These are phyloP conservation scores for Ceratobasidium sp. DNA, from an alignment of 1,284 basidiomycete genomes.

Conservation along the genomic window DNA sequence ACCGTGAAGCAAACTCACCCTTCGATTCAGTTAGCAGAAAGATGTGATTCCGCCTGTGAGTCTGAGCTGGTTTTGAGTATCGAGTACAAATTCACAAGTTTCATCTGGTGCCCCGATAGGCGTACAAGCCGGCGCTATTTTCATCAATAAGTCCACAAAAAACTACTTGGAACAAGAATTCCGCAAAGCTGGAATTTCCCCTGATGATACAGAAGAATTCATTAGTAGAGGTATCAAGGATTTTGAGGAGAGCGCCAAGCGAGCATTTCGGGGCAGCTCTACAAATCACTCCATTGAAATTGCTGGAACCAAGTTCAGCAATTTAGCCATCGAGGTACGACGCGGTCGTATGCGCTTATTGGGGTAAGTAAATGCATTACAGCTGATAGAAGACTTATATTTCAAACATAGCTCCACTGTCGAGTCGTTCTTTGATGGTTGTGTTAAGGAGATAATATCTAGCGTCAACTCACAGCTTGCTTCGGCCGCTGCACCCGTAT, in stretches of 20 bases:
- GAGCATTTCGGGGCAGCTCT: not conserved
- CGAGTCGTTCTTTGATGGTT: slow-evolving; percentile 17
- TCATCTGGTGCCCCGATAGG: too few relatives aligned
- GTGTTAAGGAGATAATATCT: not conserved
- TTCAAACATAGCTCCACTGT: not conserved
- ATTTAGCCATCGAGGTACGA: not conserved
- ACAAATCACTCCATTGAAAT: not conserved
- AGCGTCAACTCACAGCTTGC: slow-evolving; percentile 6
- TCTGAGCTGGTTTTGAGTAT: too few relatives aligned
- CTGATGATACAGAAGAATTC: not conserved
- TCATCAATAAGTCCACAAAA: slow-evolving; percentile 7
- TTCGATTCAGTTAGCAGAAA: slow-evolving; percentile 13
- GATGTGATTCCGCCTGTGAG: slow-evolving; percentile 26
- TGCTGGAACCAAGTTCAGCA: not conserved
- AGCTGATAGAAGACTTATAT: not conserved
- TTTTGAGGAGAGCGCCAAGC: slow-evolving; percentile 20
- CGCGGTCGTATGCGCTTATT: slow-evolving; percentile 24
- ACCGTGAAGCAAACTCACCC: slow-evolving; percentile 11
- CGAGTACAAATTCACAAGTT: too few relatives aligned
- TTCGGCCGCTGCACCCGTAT: not conserved
- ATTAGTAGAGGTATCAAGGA: slow-evolving; percentile 10
- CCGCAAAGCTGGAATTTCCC: not conserved
- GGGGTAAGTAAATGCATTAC: not conserved
- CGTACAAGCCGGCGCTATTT: slow-evolving; percentile 34
- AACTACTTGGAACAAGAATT: not conserved